These are phyloP conservation scores for Trypanosomatidae sp. DNA, from an alignment of 208 protist genomes.

Conservation along the genomic window DNA sequence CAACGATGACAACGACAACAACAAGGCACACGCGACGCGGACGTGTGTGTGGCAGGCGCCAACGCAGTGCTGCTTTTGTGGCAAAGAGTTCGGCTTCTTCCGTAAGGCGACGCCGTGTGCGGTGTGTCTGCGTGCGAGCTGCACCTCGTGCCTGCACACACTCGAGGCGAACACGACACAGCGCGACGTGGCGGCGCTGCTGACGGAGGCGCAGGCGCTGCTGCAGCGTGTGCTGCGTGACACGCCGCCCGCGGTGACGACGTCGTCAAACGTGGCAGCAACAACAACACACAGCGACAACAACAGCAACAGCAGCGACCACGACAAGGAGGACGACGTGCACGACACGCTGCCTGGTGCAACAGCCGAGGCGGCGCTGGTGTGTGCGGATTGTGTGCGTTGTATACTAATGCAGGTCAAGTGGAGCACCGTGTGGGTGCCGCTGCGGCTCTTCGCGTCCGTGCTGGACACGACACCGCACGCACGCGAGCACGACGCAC, in stretches of 20 bases:
- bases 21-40: neutral
- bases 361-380: conserved; percentile 9
- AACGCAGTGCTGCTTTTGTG: conserved; percentile 34
- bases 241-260: conserved; percentile 3
- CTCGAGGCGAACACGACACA: conserved; percentile 22
- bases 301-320: neutral
- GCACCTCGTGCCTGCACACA: conserved; percentile 36
- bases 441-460: conserved; percentile 30
- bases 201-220: conserved; percentile 8
- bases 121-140: conserved; percentile 44
- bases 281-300: neutral
- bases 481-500: no score
- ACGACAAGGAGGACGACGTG: neutral
- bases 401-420: conserved; percentile 22
- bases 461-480: conserved; percentile 7
- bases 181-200: conserved; percentile 15
- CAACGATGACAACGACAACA: neutral
- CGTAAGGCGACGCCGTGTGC: conserved; percentile 37
- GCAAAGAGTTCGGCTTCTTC: conserved; percentile 62
- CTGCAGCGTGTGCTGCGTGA: conserved; percentile 8
- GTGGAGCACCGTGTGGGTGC: conserved; percentile 54
- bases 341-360: neutral
- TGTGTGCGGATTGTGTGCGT: conserved; percentile 58
- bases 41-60: neutral
- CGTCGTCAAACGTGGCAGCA: neutral